Evolutionary conservation across 1,139 yeast genomes (phyloP), one percentile per base, ranked within the genome.

Genomic region (Pichia sp.): DNA sequence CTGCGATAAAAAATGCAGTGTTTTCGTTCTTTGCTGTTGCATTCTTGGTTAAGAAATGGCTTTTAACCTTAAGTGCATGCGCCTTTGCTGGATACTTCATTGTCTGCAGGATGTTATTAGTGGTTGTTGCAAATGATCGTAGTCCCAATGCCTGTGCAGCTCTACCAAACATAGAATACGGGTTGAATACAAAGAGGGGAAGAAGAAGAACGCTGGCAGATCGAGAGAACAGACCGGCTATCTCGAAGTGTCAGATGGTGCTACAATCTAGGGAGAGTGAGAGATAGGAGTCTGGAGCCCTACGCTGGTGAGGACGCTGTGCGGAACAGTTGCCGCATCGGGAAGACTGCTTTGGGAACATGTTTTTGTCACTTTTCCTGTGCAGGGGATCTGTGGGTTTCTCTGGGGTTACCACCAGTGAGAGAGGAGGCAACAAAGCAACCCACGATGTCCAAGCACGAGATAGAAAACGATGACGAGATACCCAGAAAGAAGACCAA

Each of bases 1-100:
- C 95, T 22, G 89, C 81, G 34, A 91, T 68, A 58, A 84, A 84
- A 59, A 68, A 49, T 21, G 61, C 55, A 19, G 38, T 39, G 7
- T 42, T 44, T 5, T 38, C 40, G 2, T 34, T n/a, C 1, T 20
- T 21, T 7, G 60, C 55, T 19, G 47, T 55, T 15, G 56, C 53
- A 49, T 53, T 63, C 52, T 56, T 63, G 11, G 47, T n/a, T 15
- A 61, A 37, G 38, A 81, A 73, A 51, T 78, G 81, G 2, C 58
- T 45, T 50, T 69, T 70, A 7, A 81, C 87, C 18, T 67, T 75
- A 36, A 65, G 58, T 34, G 87, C 86, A 62, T 87, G 96, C 28
- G 66, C 70, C 57, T 81, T 85, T 9, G 94, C 87, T n/a, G 94
- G 94, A 61, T 86, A 87, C 54, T 81, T 82, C 44, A 55, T 57